phyloP scores from a whole-genome alignment of 2,329 filamentous ascomycete genomes.

The Alternaria ethzedia region DNA sequence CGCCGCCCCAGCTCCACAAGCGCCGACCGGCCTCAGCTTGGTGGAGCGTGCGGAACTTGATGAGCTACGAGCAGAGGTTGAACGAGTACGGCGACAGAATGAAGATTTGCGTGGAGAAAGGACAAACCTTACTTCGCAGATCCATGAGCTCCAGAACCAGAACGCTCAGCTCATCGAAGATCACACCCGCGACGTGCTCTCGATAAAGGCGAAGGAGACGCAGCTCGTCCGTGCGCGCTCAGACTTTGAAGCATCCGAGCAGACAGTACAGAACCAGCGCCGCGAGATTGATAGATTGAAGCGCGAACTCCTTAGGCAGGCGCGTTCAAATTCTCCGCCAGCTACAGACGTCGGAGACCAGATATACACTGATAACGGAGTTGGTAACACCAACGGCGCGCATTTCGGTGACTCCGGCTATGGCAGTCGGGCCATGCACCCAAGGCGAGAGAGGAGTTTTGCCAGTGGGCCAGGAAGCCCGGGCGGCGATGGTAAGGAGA shows the following conservation, averaged over 20 bases:
- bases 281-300: conserved; percentile 93
- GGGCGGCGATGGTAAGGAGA: conserved; percentile 57
- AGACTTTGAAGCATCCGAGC: conserved; percentile 87
- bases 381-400: conserved; percentile 58
- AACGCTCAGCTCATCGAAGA: conserved; percentile 97
- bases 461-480: conserved; percentile 41
- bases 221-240: conserved; percentile 90
- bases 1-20: conserved; percentile 52
- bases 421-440: conserved; percentile 50
- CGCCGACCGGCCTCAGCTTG: conserved; percentile 70
- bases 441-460: conserved; percentile 36
- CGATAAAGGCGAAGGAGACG: conserved; percentile 98
- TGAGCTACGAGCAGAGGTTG: conserved; percentile 83
- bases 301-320: conserved; percentile 71
- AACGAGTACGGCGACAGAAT: conserved; percentile 73
- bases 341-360: conserved; percentile 52
- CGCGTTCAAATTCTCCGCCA: conserved; percentile 61
- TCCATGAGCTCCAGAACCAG: conserved; percentile 94
- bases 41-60: conserved; percentile 93
- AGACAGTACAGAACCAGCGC: conserved; percentile 80
- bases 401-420: conserved; percentile 43
- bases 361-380: conserved; percentile 65
- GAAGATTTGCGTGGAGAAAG: conserved; percentile 86
- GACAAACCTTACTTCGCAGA: conserved; percentile 80
- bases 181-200: conserved; percentile 91